phyloP scores from a whole-genome alignment of 2,329 filamentous ascomycete species.

The Calonectria pseudoturangicola region DNA sequence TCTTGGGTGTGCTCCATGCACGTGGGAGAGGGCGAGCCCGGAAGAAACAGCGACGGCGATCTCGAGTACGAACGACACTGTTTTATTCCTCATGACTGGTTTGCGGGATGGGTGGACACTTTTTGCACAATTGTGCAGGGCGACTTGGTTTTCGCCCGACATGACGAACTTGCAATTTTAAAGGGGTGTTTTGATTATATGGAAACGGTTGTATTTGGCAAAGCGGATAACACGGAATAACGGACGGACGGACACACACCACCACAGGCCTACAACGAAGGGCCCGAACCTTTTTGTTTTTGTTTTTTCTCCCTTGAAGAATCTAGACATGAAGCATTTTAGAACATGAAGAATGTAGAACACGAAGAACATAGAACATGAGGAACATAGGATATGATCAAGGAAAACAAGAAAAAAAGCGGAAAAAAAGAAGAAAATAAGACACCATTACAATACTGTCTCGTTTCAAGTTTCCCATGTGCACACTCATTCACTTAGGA shows the following conservation, averaged over 20 bases:
- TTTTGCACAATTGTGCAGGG: conserved; percentile 20
- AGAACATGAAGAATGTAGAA: neutral
- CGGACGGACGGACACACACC: neutral
- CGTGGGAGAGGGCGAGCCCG: conserved; percentile 29
- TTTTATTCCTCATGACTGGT: conserved; percentile 44
- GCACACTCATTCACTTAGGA: too few relatives aligned
- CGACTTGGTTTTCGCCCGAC: conserved; percentile 11
- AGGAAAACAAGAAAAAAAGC: neutral
- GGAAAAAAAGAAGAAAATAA: neutral
- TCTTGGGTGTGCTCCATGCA: conserved; percentile 44
- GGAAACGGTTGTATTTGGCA: conserved; percentile 13
- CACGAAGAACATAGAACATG: conserved; percentile 18
- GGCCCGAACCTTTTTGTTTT: too few relatives aligned
- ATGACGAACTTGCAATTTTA: conserved; percentile 12
- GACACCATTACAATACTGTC: neutral
- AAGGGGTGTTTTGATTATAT: conserved; percentile 20
- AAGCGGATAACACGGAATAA: neutral
- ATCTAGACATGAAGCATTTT: neutral
- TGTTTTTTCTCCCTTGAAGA: too few relatives aligned
- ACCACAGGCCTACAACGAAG: too few relatives aligned
- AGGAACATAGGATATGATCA: conserved; percentile 7
- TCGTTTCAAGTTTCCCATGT: neutral
- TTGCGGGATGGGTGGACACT: conserved; percentile 39
- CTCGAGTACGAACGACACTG: conserved; percentile 36
- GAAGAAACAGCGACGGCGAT: neutral